Conservation (phyloP, 2,329 filamentous ascomycete species). For the Ambrosiella cleistominuta region DNA sequence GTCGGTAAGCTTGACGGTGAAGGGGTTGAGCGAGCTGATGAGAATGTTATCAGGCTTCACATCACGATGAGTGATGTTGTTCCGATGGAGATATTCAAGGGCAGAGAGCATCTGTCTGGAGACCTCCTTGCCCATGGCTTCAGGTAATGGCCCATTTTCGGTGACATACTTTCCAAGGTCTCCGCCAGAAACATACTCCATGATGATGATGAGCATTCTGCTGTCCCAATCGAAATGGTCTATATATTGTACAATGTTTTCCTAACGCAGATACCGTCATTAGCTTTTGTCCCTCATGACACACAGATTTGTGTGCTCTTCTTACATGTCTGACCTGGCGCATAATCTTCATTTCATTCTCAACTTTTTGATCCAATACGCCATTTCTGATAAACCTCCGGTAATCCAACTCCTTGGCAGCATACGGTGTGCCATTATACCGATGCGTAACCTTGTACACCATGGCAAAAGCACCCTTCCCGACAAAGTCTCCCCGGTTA, state of each 20-base stretch:
- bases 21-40: constrained; percentile 52
- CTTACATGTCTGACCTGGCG: constrained; percentile 63
- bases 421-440: constrained; percentile 65
- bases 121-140: constrained; percentile 52
- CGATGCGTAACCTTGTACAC: constrained; percentile 84
- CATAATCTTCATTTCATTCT: constrained; percentile 98
- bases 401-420: constrained; percentile 91
- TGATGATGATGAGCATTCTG: constrained; percentile 84
- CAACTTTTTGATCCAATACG: constrained; percentile 72
- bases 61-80: constrained; percentile 91
- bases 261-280: constrained; percentile 28
- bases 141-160: constrained; percentile 43
- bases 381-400: constrained; percentile 86
- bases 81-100: constrained; percentile 67
- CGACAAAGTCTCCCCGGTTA: constrained; percentile 65
- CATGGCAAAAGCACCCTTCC: constrained; percentile 85
- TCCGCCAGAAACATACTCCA: constrained; percentile 76
- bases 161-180: constrained; percentile 63
- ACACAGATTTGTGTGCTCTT: not conserved
- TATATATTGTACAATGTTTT: constrained; percentile 77
- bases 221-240: constrained; percentile 71
- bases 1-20: constrained; percentile 81
- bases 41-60: constrained; percentile 98
- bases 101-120: constrained; percentile 63
- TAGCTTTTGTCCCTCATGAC: not conserved